phyloP scores from a whole-genome alignment of 2,329 filamentous ascomycete species.

The Berkeleyomyces rouxiae region DNA sequence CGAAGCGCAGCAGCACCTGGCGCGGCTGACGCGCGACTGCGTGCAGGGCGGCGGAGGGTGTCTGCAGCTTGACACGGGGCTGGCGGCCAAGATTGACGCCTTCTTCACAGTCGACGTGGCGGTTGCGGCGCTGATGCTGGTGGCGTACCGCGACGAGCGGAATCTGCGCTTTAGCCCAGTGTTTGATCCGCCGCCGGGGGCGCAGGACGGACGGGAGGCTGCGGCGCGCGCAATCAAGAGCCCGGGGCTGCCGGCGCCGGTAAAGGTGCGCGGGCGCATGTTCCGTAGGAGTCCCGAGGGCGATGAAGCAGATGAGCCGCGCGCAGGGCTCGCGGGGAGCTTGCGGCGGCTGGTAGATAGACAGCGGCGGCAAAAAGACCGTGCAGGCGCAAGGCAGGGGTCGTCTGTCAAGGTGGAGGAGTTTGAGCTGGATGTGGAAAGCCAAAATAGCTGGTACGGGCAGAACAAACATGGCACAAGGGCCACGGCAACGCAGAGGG shows the following conservation, averaged over 20 bases:
- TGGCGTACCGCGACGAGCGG: slow-evolving; percentile 40
- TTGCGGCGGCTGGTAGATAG: slow-evolving; percentile 9
- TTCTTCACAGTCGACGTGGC: slow-evolving; percentile 48
- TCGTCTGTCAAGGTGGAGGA: slow-evolving; percentile 30
- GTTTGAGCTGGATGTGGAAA: slow-evolving; percentile 46
- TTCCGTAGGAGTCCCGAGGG: background rate
- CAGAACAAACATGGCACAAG: background rate
- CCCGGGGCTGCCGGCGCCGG: background rate
- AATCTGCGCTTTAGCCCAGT: slow-evolving; percentile 18
- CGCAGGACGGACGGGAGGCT: slow-evolving; percentile 15
- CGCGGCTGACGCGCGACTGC: slow-evolving; percentile 39
- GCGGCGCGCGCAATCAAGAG: background rate
- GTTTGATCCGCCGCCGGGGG: slow-evolving; percentile 35
- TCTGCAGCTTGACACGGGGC: slow-evolving; percentile 43
- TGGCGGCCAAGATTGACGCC: slow-evolving; percentile 41
- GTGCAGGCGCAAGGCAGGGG: slow-evolving; percentile 3
- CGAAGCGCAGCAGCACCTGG: slow-evolving; percentile 43
- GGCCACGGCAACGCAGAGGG: background rate
- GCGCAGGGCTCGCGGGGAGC: slow-evolving; percentile 10
- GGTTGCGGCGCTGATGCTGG: slow-evolving; percentile 41
- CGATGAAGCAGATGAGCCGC: background rate
- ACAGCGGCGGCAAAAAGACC: slow-evolving; percentile 20
- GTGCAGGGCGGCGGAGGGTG: slow-evolving; percentile 34
- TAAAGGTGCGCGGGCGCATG: background rate
- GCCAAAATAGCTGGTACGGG: slow-evolving; percentile 34